A percentile compares a stretch with the other conserved stretches of the same genome.
Evolutionary conservation across 2,329 filamentous ascomycete genomes (phyloP).

Genomic region (Colletotrichum sp.): DNA sequence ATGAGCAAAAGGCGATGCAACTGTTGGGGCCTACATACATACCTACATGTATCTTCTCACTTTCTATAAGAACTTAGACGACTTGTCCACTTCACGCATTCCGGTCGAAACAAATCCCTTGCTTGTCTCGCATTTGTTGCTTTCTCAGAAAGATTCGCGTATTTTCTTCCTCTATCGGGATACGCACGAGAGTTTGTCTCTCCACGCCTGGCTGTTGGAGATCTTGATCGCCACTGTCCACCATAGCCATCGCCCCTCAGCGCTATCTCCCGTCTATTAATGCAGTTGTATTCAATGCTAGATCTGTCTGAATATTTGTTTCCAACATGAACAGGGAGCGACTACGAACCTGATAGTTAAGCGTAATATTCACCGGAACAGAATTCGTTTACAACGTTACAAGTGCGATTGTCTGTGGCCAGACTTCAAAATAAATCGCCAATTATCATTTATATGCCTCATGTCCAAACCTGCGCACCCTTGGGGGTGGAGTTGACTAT

Average conservation of each 20-base stretch:
- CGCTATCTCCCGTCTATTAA: not conserved
- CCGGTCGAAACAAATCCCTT: no score
- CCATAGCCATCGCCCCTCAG: accelerated
- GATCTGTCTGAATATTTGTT: no score
- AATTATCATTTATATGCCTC: accelerated
- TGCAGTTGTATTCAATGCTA: not conserved
- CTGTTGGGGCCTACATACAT: not conserved
- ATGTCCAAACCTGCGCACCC: accelerated
- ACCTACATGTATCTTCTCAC: no score
- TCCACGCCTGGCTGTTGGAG: no score
- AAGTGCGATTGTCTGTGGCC: not conserved
- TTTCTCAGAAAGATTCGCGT: no score
- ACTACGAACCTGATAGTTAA: not conserved
- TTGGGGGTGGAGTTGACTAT: accelerated
- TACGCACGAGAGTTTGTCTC: no score
- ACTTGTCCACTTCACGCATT: no score
- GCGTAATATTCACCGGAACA: no score
- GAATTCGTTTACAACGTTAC: accelerated
- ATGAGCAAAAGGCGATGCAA: not conserved
- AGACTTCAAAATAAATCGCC: not conserved
- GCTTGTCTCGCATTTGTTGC: no score
- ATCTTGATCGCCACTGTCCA: not conserved
- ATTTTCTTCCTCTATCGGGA: no score
- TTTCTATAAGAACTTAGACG: no score
- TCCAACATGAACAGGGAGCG: not conserved